phyloP scores from a whole-genome alignment of 371 early-diverging fungal genomes.

The Mortierella sp. region DNA sequence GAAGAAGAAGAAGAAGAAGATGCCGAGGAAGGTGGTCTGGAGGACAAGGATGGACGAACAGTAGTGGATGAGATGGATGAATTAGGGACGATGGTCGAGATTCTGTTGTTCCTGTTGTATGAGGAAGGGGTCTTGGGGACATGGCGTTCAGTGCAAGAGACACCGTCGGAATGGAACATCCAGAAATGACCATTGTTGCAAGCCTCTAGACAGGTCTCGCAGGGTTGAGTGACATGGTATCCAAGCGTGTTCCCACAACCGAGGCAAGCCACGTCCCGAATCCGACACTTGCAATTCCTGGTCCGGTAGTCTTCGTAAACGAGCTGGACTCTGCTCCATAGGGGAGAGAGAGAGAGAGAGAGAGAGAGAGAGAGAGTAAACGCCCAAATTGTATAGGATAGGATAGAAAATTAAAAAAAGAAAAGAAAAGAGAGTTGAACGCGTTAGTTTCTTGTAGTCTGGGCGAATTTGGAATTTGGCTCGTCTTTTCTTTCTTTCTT shows the following conservation, averaged over 20 bases:
- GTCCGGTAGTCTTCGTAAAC: constrained; percentile 93
- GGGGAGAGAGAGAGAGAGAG: too few species aligned
- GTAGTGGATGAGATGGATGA: constrained; percentile 4
- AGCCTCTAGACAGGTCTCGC: constrained; percentile 87
- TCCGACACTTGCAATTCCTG: constrained; percentile 91
- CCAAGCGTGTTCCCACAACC: constrained; percentile 95
- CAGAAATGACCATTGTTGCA: constrained; percentile 98
- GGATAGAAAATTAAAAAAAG: not conserved
- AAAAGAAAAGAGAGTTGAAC: not conserved
- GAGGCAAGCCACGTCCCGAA: constrained; percentile 94
- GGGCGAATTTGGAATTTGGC: not conserved
- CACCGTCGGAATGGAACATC: constrained; percentile 95
- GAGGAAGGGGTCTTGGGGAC: constrained; percentile 24
- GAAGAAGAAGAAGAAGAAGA: constrained; percentile 5
- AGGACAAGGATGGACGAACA: not conserved
- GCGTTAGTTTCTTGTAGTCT: not conserved
- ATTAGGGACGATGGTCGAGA: too few species aligned
- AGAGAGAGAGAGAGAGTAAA: too few species aligned
- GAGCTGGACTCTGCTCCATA: constrained; percentile 89
- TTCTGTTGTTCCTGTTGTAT: too few species aligned
- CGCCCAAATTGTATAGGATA: too few species aligned
- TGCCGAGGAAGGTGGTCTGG: not conserved
- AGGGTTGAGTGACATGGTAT: constrained; percentile 96
- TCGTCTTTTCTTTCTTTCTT: not conserved
- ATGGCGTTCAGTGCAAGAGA: constrained; percentile 55